Base-by-base conservation (phyloP, 164 flowering plant genomes). In the Stephania cephalantha region DNA sequence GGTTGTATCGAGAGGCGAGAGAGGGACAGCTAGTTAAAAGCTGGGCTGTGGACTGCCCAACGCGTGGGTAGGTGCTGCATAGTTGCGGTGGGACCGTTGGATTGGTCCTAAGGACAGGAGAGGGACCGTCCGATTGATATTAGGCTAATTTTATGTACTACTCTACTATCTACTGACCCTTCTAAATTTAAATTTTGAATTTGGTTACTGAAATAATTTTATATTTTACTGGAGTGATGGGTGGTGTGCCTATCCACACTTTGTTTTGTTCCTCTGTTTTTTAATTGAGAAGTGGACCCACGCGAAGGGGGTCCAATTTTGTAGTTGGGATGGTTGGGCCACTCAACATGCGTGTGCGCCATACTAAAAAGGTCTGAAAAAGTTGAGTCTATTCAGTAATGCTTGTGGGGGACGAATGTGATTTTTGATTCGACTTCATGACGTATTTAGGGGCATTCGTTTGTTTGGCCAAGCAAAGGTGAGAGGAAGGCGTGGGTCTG, bases 281-380 rank as follows among this genome's bases (percentile, higher is more conserved):
- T 4, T 12, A 53, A 53, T 18, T 11, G 18, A 11, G 8, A 7
- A 20, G 66, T 61, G 66, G 66, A 9, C 66, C 61, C 61, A 53
- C 10, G 18, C 0, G 18, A 13, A 11, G 61, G 10, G 15, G 61
- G 4, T 35, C 55, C 13, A 50, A 50, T 10, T 2, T 8, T 50
- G 55, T 8, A 15, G 12, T 7, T 61, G 66, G 20, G 22, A 2
- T n/a, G 29, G 66, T 18, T 18, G 66, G 66, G 66, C 66, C 66
- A n/a, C 22, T 17, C 20, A 58, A 61, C n/a, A 61, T 20, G 20
- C 20, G 66, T n/a, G 66, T 17, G 9, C 7, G 66, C 66, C 5
- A 61, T n/a, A n/a, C 66, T 61, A 20, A 61, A 61, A 61, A 61
- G 66, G 29, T 61, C 66, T n/a, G 66, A 61, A 61, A n/a, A 61